Evolutionary conservation across 2,329 filamentous ascomycete species (phyloP).

Genomic region (Phoma sp.): DNA sequence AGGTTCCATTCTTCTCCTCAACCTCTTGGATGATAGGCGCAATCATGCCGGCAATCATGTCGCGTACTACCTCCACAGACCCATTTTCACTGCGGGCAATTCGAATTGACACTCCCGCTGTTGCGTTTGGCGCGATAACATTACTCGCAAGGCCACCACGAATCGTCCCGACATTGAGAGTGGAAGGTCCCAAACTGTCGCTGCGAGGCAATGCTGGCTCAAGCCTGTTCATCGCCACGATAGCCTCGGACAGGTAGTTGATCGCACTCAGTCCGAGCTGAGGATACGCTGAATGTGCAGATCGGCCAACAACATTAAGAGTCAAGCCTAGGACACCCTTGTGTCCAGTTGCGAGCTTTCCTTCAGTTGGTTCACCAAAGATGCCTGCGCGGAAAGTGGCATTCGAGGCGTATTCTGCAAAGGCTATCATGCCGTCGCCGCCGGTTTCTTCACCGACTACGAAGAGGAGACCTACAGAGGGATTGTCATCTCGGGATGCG

Average conservation of each 20-base stretch:
- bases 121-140: slow-evolving; percentile 78
- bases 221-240: slow-evolving; percentile 67
- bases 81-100: slow-evolving; percentile 32
- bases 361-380: slow-evolving; percentile 92
- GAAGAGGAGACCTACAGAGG: slow-evolving; percentile 57
- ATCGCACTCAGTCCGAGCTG: slow-evolving; percentile 86
- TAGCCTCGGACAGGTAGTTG: slow-evolving; percentile 75
- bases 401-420: slow-evolving; percentile 45
- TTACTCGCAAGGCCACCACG: slow-evolving; percentile 83
- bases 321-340: slow-evolving; percentile 78
- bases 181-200: slow-evolving; percentile 60
- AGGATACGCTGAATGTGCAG: slow-evolving; percentile 88
- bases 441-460: slow-evolving; percentile 81
- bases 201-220: slow-evolving; percentile 53
- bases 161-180: slow-evolving; percentile 83
- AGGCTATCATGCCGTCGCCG: slow-evolving; percentile 77
- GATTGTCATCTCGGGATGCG: slow-evolving; percentile 48
- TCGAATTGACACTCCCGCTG: slow-evolving; percentile 68
- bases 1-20: slow-evolving; percentile 21
- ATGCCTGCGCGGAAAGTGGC: slow-evolving; percentile 71
- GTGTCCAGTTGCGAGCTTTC: slow-evolving; percentile 85
- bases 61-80: slow-evolving; percentile 23
- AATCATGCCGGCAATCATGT: slow-evolving; percentile 27
- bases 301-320: slow-evolving; percentile 73
- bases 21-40: slow-evolving; percentile 24